phyloP scores from a whole-genome alignment of 2,329 filamentous ascomycete species.

The Fonsecaea monophora region DNA sequence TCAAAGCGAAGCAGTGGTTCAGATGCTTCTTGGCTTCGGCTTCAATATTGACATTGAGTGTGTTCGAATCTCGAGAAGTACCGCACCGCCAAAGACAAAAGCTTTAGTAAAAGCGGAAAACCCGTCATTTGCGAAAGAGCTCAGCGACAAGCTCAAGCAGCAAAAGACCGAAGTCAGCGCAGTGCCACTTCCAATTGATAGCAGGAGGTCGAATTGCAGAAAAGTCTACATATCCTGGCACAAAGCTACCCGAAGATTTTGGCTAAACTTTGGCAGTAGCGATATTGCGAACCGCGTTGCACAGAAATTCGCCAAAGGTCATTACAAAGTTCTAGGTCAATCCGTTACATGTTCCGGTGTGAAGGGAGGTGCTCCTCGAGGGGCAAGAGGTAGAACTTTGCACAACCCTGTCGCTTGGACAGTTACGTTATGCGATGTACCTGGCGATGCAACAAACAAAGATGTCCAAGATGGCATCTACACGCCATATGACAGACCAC shows the following conservation, averaged over 20 bases:
- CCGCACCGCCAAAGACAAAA: neutral
- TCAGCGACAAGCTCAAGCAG: slow-evolving; percentile 29
- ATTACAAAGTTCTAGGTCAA: slow-evolving; percentile 37
- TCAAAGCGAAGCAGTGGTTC: slow-evolving; percentile 30
- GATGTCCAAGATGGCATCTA: slow-evolving; percentile 35
- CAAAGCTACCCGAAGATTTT: slow-evolving; percentile 38
- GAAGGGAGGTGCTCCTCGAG: slow-evolving; percentile 15
- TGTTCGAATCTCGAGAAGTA: slow-evolving; percentile 28
- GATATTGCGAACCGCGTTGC: slow-evolving; percentile 37
- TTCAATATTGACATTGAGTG: slow-evolving; percentile 34
- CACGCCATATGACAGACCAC: slow-evolving; percentile 29
- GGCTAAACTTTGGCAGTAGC: slow-evolving; percentile 40
- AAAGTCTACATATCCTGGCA: slow-evolving; percentile 42
- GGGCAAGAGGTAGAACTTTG: neutral
- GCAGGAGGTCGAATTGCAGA: slow-evolving; percentile 36
- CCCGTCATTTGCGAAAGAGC: slow-evolving; percentile 37
- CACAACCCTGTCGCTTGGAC: slow-evolving; percentile 38
- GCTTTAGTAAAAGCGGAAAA: slow-evolving; percentile 37
- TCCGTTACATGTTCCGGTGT: slow-evolving; percentile 21
- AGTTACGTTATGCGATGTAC: slow-evolving; percentile 39
- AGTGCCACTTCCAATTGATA: slow-evolving; percentile 27
- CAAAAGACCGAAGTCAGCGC: slow-evolving; percentile 27
- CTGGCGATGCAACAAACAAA: slow-evolving; percentile 26
- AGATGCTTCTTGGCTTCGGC: slow-evolving; percentile 30
- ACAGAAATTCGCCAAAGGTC: slow-evolving; percentile 37